Evolutionary conservation across 768 basidiomycete species (phyloP), one percentile per base, ranked within the genome.

Genomic region (Rhodotorula sphaerocarpa): DNA sequence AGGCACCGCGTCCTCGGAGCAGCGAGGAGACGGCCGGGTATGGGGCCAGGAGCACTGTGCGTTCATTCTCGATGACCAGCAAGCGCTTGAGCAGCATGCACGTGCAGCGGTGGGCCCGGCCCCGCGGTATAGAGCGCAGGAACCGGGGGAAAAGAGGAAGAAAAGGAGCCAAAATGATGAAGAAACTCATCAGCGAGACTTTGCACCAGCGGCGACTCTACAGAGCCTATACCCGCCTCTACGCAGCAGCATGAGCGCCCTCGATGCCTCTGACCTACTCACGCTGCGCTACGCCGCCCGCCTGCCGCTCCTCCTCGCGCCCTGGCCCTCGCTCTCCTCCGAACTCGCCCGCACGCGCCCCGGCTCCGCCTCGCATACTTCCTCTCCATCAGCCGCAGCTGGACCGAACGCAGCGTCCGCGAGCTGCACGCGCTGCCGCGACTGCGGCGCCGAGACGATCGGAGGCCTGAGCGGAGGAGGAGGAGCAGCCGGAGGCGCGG

Each of bases 391-490:
- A n/a, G n/a, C n/a, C n/a, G n/a, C n/a, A n/a, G n/a, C n/a, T n/a
- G n/a, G n/a, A n/a, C n/a, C n/a, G n/a, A n/a, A 31, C 44, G 23
- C 2, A 14, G 14, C 33, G 36, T 3, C 12, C 45, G 20, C 45
- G 9, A 20, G 30, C 14, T 16, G 27, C 51, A 31, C 42, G 3
- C 2, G 7, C 18, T 64, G 63, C 42, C 6, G 5, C 5, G 18
- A 25, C 0, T 65, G 63, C 28, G n/a, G 50, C 12, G 54, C 63
- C 3, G 55, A 65, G 21, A 7, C 59, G 5, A 34, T 60, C 25
- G 58, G 50, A 3, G 63, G 63, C 11, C 14, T 59, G 43, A 60
- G 46, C 44, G 58, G 43, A n/a, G n/a, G n/a, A n/a, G n/a, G n/a
- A n/a, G n/a, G 10, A 45, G 31, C 30, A 51, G 33, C 36, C 59